Evolutionary conservation across 2,329 filamentous ascomycete species (phyloP), one percentile per base, ranked within the genome.

Genomic region (Metarhizium brunneum): DNA sequence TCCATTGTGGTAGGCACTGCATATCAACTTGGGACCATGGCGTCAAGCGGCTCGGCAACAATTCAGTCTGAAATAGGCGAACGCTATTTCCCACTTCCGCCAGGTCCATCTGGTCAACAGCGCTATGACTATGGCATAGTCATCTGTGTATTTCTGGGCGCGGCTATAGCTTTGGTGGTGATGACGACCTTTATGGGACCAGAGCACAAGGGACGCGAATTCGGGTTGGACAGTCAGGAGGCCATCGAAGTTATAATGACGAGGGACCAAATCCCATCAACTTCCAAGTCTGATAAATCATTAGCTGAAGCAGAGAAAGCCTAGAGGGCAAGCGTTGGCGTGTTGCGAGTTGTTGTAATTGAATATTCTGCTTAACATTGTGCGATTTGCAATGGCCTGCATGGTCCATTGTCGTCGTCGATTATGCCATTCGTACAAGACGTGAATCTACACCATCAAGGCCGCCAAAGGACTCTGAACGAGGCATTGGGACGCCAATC

Each of bases 1-100:
- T 54, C 53, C 35, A 49, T 54, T 50, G 53, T 54, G 30, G 53
- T 50, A 10, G 45, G 53, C 16, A 54, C 53, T 6, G 18, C 53
- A 20, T 54, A 54, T n/a, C 47, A 54, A 45, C 45, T 54, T n/a
- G 53, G 53, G 30, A 49, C 32, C 7, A 6, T 54, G 53, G 47
- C 45, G 11, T 47, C 47, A 10, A 54, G 45, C 14, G 29, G 43
- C 43, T 48, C 53, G n/a, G 40, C 53, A 18, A 49, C 47, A 4
- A 54, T 54, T 6, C 53, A 54, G 43, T 49, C 53, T 10, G 43
- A 38, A 11, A 29, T 54, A 8, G 53, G 47, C 25, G 53, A 54
- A 29, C 38, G 40, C 0, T 50, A 54, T 18, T 48, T 54, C n/a
- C 30, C 53, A 10, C 45, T 50, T n/a, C 43, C 43, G 6, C 7